Base-by-base conservation (phyloP, 306 rosid species). In the Hippophae gyantsensis region DNA sequence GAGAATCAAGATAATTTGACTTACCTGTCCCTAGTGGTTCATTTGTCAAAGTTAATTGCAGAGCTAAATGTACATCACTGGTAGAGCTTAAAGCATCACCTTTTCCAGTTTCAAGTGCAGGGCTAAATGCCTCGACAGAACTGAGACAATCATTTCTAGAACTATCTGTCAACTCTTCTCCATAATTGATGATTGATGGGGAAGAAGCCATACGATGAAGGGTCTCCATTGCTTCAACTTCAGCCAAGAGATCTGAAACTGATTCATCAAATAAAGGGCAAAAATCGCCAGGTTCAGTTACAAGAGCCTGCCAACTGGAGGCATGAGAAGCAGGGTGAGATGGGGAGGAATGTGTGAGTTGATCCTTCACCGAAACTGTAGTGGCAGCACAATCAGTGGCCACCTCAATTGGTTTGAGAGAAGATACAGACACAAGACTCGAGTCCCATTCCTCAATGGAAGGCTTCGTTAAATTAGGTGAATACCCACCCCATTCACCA, bases 241-340 rank as follows among this genome's bases (percentile, higher is more conserved):
- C 99, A n/a, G 99, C 99, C 81, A 93, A 74, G 64, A 93, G 82
- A 79, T 93, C 99, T 32, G 99, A 93, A 65, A 93, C 94, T 43
- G 99, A 86, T 63, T 88, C 94, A 58, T 82, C 95, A 63, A 52
- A 63, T 59, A 77, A 73, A 64, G 90, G 70, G 69, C 66, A 64
- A 58, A 92, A 92, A 53, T 85, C 99, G 73, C 78, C 69, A 45
- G 87, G 75, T 42, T 79, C 95, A 7, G 76, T 77, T 25, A 78
- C 80, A 51, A 90, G 75, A 72, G 79, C 87, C 67, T 68, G 88
- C 98, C 96, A 92, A 60, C 81, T 61, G 54, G 93, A 69, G 40
- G 81, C 51, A 69, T 63, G 72, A 50, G 38, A 32, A 32, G 76
- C 61, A 13, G 81, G 86, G 72, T 74, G 82, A 65, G 87, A 71